Percentiles rank a stretch among this genome's conserved stretches.
These are phyloP conservation scores for Endotrypanum monterogeii DNA, from an alignment of 208 protist genomes.

Conservation along the genomic window DNA sequence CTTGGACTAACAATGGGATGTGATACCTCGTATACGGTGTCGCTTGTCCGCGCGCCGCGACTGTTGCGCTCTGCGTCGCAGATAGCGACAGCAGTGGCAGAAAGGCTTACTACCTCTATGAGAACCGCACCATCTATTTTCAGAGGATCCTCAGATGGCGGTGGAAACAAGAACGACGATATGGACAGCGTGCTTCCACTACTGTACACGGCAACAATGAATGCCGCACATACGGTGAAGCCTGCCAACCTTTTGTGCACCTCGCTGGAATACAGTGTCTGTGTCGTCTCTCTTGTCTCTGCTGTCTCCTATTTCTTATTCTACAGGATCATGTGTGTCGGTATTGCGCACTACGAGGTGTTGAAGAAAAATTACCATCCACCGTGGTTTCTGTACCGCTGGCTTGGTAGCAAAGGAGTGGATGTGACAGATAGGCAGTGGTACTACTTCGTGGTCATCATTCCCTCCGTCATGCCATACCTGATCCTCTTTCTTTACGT, in stretches of 20 bases:
- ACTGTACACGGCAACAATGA: background rate
- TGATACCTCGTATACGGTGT: too few species aligned
- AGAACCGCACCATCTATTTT: too few species aligned
- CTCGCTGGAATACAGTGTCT: constrained; percentile 45
- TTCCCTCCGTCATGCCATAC: constrained; percentile 43
- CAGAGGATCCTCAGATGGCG: background rate
- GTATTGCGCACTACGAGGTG: constrained; percentile 29
- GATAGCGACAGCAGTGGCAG: too few species aligned
- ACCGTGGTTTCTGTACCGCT: constrained; percentile 50
- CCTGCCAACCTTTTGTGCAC: constrained; percentile 34
- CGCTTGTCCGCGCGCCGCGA: too few species aligned
- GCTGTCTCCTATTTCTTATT: constrained; percentile 31
- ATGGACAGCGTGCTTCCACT: constrained; percentile 2
- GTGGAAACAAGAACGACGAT: background rate
- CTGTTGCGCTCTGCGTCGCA: too few species aligned
- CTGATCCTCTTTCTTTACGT: constrained; percentile 45
- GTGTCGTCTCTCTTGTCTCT: constrained; percentile 20
- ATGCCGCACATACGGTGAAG: background rate
- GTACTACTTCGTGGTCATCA: constrained; percentile 53
- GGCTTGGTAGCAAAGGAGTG: constrained; percentile 57
- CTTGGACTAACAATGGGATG: too few species aligned
- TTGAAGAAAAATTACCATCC: constrained; percentile 34
- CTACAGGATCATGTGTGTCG: constrained; percentile 36
- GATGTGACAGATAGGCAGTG: constrained; percentile 70
- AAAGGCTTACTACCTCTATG: too few species aligned